Base-by-base conservation (phyloP, 495 filamentous ascomycete genomes). In the Annulohypoxylon stygium region DNA sequence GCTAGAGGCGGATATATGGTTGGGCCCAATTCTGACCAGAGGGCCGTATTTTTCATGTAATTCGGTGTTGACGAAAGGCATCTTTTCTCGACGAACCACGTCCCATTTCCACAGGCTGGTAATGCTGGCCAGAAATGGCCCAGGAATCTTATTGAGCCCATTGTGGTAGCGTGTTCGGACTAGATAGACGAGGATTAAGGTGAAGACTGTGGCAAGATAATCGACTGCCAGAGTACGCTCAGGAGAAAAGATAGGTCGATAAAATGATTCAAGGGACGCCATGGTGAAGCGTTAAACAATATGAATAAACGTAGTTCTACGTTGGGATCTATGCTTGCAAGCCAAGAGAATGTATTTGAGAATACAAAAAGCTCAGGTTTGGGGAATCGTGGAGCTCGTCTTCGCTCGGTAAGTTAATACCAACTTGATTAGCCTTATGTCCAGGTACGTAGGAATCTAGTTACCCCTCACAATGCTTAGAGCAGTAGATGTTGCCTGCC, bases 11-110 rank as follows among this genome's bases (percentile, higher is more conserved):
- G 78, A 78, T 6, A 80, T 33, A 47, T 80, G 75, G 30, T 70
- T 72, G 9, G 78, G 78, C 1, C 76, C 76, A 18, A 79, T 75
- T 5, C 78, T 69, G 1, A 80, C 75, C 6, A 77, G 54, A 10
- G 76, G 67, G 10, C 78, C 73, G 25, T 69, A 70, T 9, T 74
- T 70, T 34, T 70, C 60, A 30, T 74, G 71, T 39, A 70, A 23
- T 5, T 20, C 26, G 11, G 47, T 39, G 54, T 69, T 74, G 30
- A 25, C 23, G 2, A 36, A 18, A 23, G 39, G 66, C 71, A 74
- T 74, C 8, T 65, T 43, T 25, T 69, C 66, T n/a, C 30, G 25
- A 26, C 47, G 37, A 7, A 74, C 66, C 12, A 41, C 43, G 20
- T 30, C 33, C 16, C 26, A 37, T 34, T 74, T 74, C 71, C 74